phyloP scores from a whole-genome alignment of 805 yeast genomes.

The Maudiozyma bulderi region DNA sequence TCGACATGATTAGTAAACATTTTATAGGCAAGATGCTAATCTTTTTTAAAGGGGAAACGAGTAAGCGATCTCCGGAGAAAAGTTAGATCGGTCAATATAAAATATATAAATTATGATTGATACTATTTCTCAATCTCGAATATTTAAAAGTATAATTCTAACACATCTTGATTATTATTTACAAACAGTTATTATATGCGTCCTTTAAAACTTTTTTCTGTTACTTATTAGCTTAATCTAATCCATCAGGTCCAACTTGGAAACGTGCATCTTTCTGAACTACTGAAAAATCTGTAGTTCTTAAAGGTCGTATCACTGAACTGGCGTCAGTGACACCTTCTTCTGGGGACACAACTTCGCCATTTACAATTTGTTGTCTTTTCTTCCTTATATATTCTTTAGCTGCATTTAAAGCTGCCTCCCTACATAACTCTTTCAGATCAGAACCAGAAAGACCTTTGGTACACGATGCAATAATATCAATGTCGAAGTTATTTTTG shows the following conservation, averaged over 20 bases:
- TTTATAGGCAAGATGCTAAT: no score
- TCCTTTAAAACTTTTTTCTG: no score
- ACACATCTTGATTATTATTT: no score
- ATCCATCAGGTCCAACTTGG: slow-evolving; percentile 16
- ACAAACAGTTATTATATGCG: no score
- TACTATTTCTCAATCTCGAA: no score
- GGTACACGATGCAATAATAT: slow-evolving; percentile 51
- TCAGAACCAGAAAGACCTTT: slow-evolving; percentile 85
- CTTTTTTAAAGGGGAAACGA: no score
- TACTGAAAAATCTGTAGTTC: slow-evolving; percentile 50
- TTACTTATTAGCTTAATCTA: neutral
- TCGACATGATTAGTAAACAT: no score
- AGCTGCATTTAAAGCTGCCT: slow-evolving; percentile 84
- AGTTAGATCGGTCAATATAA: no score
- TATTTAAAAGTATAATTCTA: no score
- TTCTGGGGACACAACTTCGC: neutral
- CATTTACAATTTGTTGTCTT: slow-evolving; percentile 29
- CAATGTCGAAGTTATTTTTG: slow-evolving; percentile 43
- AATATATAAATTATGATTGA: no score
- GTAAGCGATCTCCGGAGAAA: no score
- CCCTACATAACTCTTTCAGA: slow-evolving; percentile 80
- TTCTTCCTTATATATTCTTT: slow-evolving; percentile 70
- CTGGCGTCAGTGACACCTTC: neutral
- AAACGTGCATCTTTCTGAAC: slow-evolving; percentile 14
- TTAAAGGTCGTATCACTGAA: slow-evolving; percentile 34